Conservation (phyloP, 1,139 yeast species). For the Blastobotrys capitulatus region DNA sequence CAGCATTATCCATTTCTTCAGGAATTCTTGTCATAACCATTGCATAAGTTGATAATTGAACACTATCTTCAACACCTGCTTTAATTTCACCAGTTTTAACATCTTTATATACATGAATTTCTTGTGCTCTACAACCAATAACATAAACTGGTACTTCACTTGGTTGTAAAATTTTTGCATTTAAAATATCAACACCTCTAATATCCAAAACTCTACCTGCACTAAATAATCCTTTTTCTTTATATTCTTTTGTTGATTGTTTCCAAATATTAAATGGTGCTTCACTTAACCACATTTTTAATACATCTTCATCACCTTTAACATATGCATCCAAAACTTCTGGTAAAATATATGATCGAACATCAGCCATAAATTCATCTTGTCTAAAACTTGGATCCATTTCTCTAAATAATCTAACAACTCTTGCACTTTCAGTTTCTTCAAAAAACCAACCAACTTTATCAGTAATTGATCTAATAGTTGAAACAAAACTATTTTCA, state of each 20-base stretch:
- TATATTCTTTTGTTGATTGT: constrained; percentile 88
- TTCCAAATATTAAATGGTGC: constrained; percentile 95
- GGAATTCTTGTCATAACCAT: constrained; percentile 93
- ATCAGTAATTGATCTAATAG: constrained; percentile 73
- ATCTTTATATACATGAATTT: constrained; percentile 82
- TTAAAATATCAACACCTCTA: constrained; percentile 90
- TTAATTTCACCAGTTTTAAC: constrained; percentile 90
- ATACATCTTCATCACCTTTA: constrained; percentile 77
- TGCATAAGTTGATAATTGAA: constrained; percentile 88
- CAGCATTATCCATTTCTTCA: constrained; percentile 82
- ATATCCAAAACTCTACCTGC: constrained; percentile 92
- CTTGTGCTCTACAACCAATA: constrained; percentile 95
- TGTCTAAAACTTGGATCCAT: constrained; percentile 86
- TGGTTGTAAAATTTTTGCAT: constrained; percentile 85
- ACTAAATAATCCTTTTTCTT: constrained; percentile 86
- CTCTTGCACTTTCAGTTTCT: constrained; percentile 95
- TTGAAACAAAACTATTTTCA: constrained; percentile 84
- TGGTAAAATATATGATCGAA: constrained; percentile 90
- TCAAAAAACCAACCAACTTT: constrained; percentile 85
- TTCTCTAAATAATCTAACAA: constrained; percentile 73
- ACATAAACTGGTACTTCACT: constrained; percentile 91
- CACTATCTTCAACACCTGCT: constrained; percentile 94
- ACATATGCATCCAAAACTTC: constrained; percentile 94
- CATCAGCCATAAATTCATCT: constrained; percentile 74
- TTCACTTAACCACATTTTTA: constrained; percentile 91